Conservation (phyloP, 495 filamentous ascomycete species). For the Talaromyces stipitatus region DNA sequence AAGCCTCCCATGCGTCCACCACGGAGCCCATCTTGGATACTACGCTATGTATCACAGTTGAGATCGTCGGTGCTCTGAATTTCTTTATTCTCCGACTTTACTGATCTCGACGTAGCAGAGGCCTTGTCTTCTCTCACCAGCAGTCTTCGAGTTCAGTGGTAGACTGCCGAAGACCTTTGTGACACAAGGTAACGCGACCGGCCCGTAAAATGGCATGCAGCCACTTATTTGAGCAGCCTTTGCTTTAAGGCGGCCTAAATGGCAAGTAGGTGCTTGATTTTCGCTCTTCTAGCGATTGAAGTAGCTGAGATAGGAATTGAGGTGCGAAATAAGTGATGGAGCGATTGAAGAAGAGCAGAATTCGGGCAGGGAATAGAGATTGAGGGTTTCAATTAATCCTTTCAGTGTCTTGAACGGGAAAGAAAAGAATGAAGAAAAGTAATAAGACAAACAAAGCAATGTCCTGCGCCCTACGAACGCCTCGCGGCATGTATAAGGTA, state of each 20-base stretch:
- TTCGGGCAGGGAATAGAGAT: too few species aligned
- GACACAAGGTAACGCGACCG: background rate
- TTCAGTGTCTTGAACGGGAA: too few species aligned
- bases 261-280: background rate
- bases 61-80: background rate
- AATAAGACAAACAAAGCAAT: background rate
- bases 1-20: constrained; percentile 18
- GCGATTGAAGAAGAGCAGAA: too few species aligned
- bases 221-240: background rate
- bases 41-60: background rate
- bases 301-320: background rate
- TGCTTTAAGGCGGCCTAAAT: background rate
- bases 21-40: background rate
- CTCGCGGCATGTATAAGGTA: background rate
- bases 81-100: background rate
- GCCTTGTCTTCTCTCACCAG: background rate
- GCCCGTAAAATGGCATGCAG: background rate
- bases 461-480: background rate
- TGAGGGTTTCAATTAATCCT: too few species aligned
- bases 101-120: background rate
- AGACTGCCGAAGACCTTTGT: background rate
- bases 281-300: background rate
- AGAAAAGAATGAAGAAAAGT: background rate
- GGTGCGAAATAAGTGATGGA: background rate
- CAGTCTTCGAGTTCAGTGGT: background rate